Evolutionary conservation across 148 eudicot genomes (phyloP).

Genomic region (Diospyros kaki): DNA sequence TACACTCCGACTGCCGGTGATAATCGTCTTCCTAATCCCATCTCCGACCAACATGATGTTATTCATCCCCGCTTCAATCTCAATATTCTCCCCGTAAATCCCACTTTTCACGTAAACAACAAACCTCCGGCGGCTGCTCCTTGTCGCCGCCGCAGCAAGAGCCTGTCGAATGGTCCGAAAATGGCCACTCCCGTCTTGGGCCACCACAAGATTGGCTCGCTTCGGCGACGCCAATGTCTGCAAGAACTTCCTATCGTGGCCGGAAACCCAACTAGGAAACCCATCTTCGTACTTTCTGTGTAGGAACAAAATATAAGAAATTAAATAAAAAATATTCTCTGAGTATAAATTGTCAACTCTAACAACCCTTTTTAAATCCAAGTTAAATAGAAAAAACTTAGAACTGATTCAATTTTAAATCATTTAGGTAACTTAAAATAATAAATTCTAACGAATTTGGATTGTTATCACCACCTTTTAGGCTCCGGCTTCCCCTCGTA

Average conservation of each 20-base stretch:
- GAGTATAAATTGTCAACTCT: no score
- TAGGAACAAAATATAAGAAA: no score
- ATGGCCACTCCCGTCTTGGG: slow-evolving; percentile 31
- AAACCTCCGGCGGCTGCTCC: slow-evolving; percentile 26
- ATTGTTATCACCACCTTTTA: no score
- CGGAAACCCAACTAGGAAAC: slow-evolving; percentile 31
- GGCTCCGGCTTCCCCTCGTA: background rate
- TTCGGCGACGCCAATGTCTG: slow-evolving; percentile 13
- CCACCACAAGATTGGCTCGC: slow-evolving; percentile 30
- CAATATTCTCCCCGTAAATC: slow-evolving; percentile 36
- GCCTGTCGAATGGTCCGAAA: slow-evolving; percentile 41
- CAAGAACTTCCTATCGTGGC: slow-evolving; percentile 27
- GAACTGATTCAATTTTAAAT: no score
- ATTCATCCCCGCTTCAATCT: slow-evolving; percentile 7
- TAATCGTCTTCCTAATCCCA: slow-evolving; percentile 16
- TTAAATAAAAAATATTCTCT: no score
- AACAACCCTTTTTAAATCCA: no score
- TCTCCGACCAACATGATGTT: slow-evolving; percentile 25
- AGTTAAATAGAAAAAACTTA: no score
- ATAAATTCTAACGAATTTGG: no score
- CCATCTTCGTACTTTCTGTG: background rate
- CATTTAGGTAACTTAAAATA: no score
- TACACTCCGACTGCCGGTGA: slow-evolving; percentile 20
- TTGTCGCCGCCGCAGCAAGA: slow-evolving; percentile 23
- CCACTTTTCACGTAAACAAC: slow-evolving; percentile 36